phyloP scores from a whole-genome alignment of 2,329 filamentous ascomycete species.

The Paracoccidioides brasiliensis region DNA sequence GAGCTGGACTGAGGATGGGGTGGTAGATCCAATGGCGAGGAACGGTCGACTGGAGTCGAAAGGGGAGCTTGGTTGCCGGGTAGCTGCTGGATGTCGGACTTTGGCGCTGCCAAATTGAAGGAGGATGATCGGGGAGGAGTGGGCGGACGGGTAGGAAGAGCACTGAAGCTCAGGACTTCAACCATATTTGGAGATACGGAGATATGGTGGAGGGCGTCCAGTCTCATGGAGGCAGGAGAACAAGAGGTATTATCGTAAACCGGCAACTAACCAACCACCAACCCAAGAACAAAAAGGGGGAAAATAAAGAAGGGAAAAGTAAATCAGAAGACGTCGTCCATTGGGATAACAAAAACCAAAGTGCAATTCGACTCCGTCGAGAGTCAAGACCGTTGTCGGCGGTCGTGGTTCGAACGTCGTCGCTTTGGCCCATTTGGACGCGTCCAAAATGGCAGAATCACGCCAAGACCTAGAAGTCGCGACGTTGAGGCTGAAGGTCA shows the following conservation, averaged over 20 bases:
- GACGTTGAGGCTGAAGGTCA: not conserved
- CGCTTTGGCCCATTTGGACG: not conserved
- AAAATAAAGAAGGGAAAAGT: not conserved
- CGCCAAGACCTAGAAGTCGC: not conserved
- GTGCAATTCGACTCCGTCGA: not conserved
- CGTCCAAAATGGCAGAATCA: not conserved
- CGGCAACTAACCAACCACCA: not conserved
- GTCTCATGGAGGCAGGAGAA: not conserved
- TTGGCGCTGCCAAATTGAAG: constrained; percentile 16
- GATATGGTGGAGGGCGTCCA: too few relatives aligned
- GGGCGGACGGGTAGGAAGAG: constrained; percentile 41
- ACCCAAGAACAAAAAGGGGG: constrained; percentile 8
- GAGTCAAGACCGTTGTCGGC: not conserved
- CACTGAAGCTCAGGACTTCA: constrained; percentile 27
- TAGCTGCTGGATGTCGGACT: constrained; percentile 7
- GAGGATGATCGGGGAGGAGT: constrained; percentile 38
- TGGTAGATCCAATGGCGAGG: constrained; percentile 26
- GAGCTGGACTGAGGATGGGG: constrained; percentile 24
- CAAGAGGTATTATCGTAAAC: not conserved
- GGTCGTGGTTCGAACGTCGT: not conserved
- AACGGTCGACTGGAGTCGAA: constrained; percentile 17
- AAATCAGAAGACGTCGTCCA: constrained; percentile 2
- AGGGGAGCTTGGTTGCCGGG: not conserved
- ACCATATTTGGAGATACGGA: constrained; percentile 25
- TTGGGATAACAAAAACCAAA: not conserved